Conservation (phyloP, 192 early-diverging fungal genomes). For the Phycomyces blakesleeanus region DNA sequence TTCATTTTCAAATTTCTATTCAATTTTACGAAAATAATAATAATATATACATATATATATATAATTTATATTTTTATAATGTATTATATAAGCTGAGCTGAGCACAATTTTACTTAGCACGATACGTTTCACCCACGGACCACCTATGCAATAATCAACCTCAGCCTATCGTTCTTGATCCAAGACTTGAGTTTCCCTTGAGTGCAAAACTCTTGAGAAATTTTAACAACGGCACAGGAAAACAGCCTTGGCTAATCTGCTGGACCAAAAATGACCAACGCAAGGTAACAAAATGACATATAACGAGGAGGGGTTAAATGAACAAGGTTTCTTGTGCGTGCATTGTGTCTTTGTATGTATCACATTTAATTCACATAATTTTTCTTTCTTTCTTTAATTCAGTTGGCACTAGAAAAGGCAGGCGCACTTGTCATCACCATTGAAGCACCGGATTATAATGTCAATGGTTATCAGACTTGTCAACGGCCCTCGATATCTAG, state of each 20-base stretch:
- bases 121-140: slow-evolving; percentile 14
- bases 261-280: not conserved
- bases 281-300: not conserved
- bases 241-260: slow-evolving; percentile 59
- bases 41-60: not conserved
- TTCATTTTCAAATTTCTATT: no score
- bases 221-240: slow-evolving; percentile 18
- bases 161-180: slow-evolving; percentile 78
- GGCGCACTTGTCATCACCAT: slow-evolving; percentile 57
- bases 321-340: not conserved
- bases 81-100: not conserved
- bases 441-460: not conserved
- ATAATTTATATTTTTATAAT: not conserved
- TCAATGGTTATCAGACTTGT: no score
- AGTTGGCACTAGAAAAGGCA: slow-evolving; percentile 43
- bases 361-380: no score
- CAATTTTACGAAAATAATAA: no score
- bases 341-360: no score
- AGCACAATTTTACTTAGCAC: slow-evolving; percentile 4
- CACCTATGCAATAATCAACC: slow-evolving; percentile 44
- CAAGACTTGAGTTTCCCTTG: slow-evolving; percentile 59
- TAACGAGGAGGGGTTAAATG: not conserved
- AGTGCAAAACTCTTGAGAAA: slow-evolving; percentile 50
- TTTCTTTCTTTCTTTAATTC: no score
- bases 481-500: slow-evolving; percentile 11